Conservation (phyloP, 2,329 filamentous ascomycete species). For the Podosphaera xanthii region DNA sequence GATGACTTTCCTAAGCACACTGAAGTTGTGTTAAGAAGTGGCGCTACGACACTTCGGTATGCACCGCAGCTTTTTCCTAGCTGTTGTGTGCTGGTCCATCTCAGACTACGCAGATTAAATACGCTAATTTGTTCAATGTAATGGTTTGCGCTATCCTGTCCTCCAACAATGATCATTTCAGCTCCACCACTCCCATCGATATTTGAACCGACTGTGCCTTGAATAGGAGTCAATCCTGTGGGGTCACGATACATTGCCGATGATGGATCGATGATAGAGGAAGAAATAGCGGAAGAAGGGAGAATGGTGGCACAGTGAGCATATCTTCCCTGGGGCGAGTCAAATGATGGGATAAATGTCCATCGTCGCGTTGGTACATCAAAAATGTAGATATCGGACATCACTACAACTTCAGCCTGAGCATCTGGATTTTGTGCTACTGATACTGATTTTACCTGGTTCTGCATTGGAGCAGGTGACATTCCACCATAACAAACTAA, state of each 20-base stretch:
- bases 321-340: constrained; percentile 80
- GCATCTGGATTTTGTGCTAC: constrained; percentile 29
- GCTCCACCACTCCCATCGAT: constrained; percentile 81
- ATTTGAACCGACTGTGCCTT: constrained; percentile 67
- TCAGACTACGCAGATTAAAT: constrained; percentile 83
- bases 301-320: constrained; percentile 88
- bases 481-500: constrained; percentile 96
- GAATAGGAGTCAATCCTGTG: constrained; percentile 58
- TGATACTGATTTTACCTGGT: constrained; percentile 21
- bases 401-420: constrained; percentile 76
- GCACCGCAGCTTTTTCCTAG: constrained; percentile 86
- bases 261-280: constrained; percentile 60
- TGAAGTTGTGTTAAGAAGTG: constrained; percentile 44
- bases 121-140: constrained; percentile 98
- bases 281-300: constrained; percentile 62
- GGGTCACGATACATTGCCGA: constrained; percentile 83
- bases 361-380: constrained; percentile 65
- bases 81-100: constrained; percentile 78
- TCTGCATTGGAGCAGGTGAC: constrained; percentile 43
- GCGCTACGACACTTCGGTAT: constrained; percentile 84
- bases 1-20: constrained; percentile 40
- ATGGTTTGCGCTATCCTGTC: constrained; percentile 91
- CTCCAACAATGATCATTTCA: constrained; percentile 92
- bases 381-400: constrained; percentile 95
- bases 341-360: constrained; percentile 61